Percentiles rank a stretch among this genome's conserved stretches.
phyloP scores from a whole-genome alignment of 176 grass and related monocot genomes.

The Avena eriantha region DNA sequence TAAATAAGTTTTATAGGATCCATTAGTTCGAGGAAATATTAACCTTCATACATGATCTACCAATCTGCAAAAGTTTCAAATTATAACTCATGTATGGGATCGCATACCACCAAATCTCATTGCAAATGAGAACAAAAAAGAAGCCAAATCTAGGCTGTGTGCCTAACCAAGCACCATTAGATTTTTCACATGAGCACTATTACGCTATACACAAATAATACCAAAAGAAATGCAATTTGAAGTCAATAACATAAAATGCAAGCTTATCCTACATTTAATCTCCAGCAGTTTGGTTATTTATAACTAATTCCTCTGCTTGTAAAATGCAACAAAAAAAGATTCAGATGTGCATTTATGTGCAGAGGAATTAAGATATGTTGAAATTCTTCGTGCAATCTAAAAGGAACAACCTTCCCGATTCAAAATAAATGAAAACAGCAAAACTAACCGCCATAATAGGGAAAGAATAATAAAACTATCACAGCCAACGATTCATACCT shows the following conservation, averaged over 20 bases:
- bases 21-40: neutral
- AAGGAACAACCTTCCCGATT: neutral
- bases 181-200: neutral
- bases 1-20: neutral
- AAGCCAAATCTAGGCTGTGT: neutral
- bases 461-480: neutral
- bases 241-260: slow-evolving; percentile 33
- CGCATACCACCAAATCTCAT: neutral
- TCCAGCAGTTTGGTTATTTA: neutral
- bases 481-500: slow-evolving; percentile 52
- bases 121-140: neutral
- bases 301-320: neutral
- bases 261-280: neutral
- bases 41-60: neutral
- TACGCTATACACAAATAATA: neutral
- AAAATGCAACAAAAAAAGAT: slow-evolving; percentile 15
- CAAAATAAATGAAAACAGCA: slow-evolving; percentile 3
- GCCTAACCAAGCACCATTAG: neutral
- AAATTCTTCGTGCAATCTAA: neutral
- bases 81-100: neutral
- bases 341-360: neutral
- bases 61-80: neutral
- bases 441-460: neutral
- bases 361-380: neutral
- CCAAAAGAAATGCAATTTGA: neutral